Conservation (phyloP, 352 stramenopile species). For the Aphanomyces stellatus region DNA sequence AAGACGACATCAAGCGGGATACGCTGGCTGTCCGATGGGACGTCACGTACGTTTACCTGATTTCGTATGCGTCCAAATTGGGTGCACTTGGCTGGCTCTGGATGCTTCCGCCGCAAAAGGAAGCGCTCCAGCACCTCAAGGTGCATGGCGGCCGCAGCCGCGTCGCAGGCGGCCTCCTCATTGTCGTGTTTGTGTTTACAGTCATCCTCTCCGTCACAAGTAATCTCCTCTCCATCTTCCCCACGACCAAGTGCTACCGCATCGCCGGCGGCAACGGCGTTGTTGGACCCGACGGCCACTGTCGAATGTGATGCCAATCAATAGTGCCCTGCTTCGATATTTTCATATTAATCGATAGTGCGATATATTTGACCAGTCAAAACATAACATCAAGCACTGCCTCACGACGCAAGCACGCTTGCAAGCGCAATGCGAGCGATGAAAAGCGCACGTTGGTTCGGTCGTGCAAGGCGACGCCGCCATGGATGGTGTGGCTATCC, state of each 20-base stretch:
- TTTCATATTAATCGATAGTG: too few species aligned
- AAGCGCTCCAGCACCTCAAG: constrained; percentile 37
- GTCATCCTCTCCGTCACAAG: constrained; percentile 30
- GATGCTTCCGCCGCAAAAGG: constrained; percentile 42
- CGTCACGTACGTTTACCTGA: constrained; percentile 44
- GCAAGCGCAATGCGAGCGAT: too few species aligned
- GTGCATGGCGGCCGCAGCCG: constrained; percentile 30
- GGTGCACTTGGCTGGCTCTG: constrained; percentile 37
- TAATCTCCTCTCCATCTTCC: constrained; percentile 40
- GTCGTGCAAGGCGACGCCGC: too few species aligned
- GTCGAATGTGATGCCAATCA: too few species aligned
- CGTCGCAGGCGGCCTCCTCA: constrained; percentile 18
- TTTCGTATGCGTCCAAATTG: constrained; percentile 50
- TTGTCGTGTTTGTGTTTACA: constrained; percentile 24
- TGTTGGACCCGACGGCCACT: constrained; percentile 11
- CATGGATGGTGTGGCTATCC: too few species aligned
- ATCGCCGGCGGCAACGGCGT: constrained; percentile 27
- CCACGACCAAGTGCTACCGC: constrained; percentile 26
- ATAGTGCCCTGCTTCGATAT: too few species aligned
- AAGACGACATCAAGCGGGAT: constrained; percentile 31
- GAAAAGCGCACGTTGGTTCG: too few species aligned
- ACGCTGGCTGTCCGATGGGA: constrained; percentile 22
- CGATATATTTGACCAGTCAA: too few species aligned
- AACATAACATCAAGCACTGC: too few species aligned
- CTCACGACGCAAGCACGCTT: too few species aligned